Conservation (phyloP, 805 yeast species). For the Cephaloascus fragrans region DNA sequence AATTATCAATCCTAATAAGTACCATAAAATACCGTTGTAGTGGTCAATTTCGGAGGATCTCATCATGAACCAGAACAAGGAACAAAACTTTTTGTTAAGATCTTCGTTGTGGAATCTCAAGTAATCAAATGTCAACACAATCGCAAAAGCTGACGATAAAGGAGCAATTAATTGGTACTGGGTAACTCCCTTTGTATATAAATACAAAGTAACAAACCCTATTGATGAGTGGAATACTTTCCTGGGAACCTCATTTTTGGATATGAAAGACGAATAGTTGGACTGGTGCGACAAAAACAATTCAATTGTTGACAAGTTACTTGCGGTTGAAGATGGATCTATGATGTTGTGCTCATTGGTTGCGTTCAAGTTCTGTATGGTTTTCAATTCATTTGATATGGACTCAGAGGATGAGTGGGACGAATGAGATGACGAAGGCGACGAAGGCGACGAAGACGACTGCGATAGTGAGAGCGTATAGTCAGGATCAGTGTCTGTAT, state of each 20-base stretch:
- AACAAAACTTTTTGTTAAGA: slow-evolving; percentile 63
- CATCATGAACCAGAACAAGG: slow-evolving; percentile 69
- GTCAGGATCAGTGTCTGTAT: neutral
- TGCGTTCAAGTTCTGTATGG: neutral
- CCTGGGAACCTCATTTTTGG: slow-evolving; percentile 83
- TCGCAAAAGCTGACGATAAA: slow-evolving; percentile 42
- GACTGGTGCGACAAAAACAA: slow-evolving; percentile 14
- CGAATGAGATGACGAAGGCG: neutral
- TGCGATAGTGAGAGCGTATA: neutral
- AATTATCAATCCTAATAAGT: slow-evolving; percentile 65
- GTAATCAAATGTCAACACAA: slow-evolving; percentile 54
- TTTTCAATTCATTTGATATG: neutral
- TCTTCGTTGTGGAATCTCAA: slow-evolving; percentile 50
- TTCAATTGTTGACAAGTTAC: neutral
- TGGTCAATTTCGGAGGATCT: slow-evolving; percentile 66
- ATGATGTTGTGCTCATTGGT: neutral
- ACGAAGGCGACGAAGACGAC: neutral
- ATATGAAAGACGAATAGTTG: slow-evolving; percentile 41
- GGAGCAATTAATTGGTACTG: slow-evolving; percentile 51
- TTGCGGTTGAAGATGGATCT: too few species aligned
- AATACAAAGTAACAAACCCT: slow-evolving; percentile 69
- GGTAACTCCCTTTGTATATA: slow-evolving; percentile 56
- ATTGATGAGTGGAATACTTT: slow-evolving; percentile 83
- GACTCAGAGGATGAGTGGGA: neutral
- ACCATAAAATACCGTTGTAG: slow-evolving; percentile 85